phyloP scores from a whole-genome alignment of 805 yeast genomes.

The Nakazawaea pomicola region DNA sequence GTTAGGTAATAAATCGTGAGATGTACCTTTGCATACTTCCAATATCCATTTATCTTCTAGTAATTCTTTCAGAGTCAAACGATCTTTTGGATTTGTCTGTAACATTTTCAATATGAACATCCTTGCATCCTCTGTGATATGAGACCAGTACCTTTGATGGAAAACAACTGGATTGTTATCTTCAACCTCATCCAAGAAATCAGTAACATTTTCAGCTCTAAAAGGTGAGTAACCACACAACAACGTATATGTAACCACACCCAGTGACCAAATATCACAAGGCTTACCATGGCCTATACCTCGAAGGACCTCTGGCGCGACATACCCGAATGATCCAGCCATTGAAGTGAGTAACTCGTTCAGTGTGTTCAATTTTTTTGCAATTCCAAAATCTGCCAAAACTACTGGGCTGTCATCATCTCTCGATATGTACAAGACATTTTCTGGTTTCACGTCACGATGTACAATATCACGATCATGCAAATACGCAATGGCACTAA shows the following conservation, averaged over 20 bases:
- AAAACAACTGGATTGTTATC: constrained; percentile 74
- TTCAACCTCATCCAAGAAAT: constrained; percentile 75
- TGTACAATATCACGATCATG: constrained; percentile 81
- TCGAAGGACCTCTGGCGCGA: constrained; percentile 89
- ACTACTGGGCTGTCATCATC: constrained; percentile 70
- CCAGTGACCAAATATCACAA: constrained; percentile 94
- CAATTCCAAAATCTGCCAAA: constrained; percentile 94
- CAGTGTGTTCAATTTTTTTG: constrained; percentile 60
- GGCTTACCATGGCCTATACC: constrained; percentile 90
- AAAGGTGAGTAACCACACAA: constrained; percentile 93
- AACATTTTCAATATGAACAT: constrained; percentile 69
- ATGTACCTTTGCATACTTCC: constrained; percentile 27
- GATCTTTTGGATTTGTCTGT: constrained; percentile 56
- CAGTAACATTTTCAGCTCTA: constrained; percentile 74
- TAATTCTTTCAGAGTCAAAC: constrained; percentile 67
- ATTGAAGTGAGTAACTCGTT: constrained; percentile 61
- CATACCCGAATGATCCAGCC: constrained; percentile 85
- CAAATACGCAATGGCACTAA: constrained; percentile 73
- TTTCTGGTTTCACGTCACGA: constrained; percentile 93
- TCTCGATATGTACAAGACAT: constrained; percentile 64
- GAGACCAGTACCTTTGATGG: constrained; percentile 83
- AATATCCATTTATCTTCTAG: constrained; percentile 75
- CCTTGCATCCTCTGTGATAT: constrained; percentile 76
- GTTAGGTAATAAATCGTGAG: constrained; percentile 70
- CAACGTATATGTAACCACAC: constrained; percentile 86